Evolutionary conservation across 1,284 basidiomycete species (phyloP).

Genomic region (Austroboletus rostrupii): DNA sequence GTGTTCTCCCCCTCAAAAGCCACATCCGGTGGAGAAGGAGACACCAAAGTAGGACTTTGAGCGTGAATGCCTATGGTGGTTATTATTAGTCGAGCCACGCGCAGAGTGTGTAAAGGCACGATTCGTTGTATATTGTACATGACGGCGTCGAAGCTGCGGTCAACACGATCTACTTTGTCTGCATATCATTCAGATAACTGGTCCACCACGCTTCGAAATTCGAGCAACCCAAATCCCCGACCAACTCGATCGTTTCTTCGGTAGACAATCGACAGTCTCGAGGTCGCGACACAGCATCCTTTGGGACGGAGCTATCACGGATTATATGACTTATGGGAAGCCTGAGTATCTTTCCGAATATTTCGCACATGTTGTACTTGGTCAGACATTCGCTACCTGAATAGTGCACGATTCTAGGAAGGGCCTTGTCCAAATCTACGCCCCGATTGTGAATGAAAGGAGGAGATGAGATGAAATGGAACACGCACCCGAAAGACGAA

Average conservation of each 20-base stretch:
- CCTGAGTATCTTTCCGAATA: conserved; percentile 65
- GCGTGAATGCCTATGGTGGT: neutral
- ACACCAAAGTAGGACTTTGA: neutral
- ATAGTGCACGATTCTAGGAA: conserved; percentile 74
- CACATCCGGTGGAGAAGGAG: conserved; percentile 9
- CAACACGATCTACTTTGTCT: conserved; percentile 11
- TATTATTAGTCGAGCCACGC: neutral
- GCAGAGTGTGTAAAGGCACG: too few relatives aligned
- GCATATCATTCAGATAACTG: conserved; percentile 27
- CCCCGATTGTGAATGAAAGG: conserved; percentile 1
- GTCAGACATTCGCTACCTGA: conserved; percentile 73
- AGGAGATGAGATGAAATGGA: neutral
- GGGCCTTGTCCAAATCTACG: conserved; percentile 35
- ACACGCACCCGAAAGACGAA: conserved; percentile 55
- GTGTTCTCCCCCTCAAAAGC: conserved; percentile 12
- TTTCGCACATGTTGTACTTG: conserved; percentile 80
- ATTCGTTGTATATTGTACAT: too few relatives aligned
- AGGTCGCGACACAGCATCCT: conserved; percentile 64
- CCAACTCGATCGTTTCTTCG: conserved; percentile 59
- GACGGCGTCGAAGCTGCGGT: too few relatives aligned
- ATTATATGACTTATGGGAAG: conserved; percentile 64
- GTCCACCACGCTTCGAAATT: conserved; percentile 79
- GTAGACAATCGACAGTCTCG: conserved; percentile 69
- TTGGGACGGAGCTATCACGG: conserved; percentile 61
- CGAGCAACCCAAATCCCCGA: conserved; percentile 56